These are phyloP conservation scores for Penicillium sclerotigenum DNA, from an alignment of 2,329 filamentous ascomycete species.

Conservation along the genomic window DNA sequence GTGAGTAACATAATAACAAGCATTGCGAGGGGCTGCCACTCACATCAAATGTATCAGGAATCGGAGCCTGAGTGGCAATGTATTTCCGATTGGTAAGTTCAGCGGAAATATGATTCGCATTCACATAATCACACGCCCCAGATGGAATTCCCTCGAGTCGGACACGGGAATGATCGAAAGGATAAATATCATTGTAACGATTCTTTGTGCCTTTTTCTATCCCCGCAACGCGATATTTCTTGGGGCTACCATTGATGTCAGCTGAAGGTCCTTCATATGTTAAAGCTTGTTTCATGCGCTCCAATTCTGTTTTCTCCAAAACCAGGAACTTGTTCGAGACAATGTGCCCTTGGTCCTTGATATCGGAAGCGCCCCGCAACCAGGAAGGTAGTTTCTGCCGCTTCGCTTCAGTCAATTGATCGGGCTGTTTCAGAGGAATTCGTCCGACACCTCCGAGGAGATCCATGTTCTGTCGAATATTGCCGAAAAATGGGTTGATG, in stretches of 20 bases:
- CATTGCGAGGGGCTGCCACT: slow-evolving; percentile 34
- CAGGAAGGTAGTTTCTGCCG: slow-evolving; percentile 66
- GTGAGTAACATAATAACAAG: neutral
- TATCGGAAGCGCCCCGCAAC: slow-evolving; percentile 67
- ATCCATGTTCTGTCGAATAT: slow-evolving; percentile 96
- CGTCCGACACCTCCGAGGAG: slow-evolving; percentile 90
- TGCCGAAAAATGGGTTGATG: slow-evolving; percentile 87
- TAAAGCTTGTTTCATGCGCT: slow-evolving; percentile 84
- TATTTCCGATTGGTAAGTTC: slow-evolving; percentile 84
- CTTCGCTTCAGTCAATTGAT: slow-evolving; percentile 47
- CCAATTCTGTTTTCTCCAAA: slow-evolving; percentile 81
- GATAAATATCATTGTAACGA: slow-evolving; percentile 95
- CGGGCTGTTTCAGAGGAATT: slow-evolving; percentile 59
- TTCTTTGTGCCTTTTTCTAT: slow-evolving; percentile 96
- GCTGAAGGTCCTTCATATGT: slow-evolving; percentile 56
- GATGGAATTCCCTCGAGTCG: slow-evolving; percentile 65
- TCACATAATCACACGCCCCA: slow-evolving; percentile 86
- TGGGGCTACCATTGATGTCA: slow-evolving; percentile 38
- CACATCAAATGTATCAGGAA: slow-evolving; percentile 88
- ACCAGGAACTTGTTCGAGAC: slow-evolving; percentile 79
- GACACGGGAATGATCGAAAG: slow-evolving; percentile 90
- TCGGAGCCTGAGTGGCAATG: slow-evolving; percentile 90
- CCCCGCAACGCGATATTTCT: slow-evolving; percentile 72
- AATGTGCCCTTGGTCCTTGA: slow-evolving; percentile 69
- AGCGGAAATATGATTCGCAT: slow-evolving; percentile 82